A percentile compares a stretch with the other conserved stretches of the same genome.
Conservation (phyloP, 768 basidiomycete species). For the Pleurotus tuoliensis region DNA sequence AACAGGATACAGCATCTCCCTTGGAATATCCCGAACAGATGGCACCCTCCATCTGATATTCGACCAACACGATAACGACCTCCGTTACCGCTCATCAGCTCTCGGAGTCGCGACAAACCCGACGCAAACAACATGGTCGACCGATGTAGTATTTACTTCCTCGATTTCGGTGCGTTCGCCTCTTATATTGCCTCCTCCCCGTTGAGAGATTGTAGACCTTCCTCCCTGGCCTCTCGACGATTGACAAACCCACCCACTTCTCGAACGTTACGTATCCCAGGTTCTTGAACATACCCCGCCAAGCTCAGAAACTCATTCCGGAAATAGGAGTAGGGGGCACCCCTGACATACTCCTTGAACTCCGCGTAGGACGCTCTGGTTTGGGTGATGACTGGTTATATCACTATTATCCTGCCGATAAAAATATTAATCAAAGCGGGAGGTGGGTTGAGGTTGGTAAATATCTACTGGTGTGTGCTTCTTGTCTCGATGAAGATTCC, state of each 20-base stretch:
- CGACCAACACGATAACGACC: conserved; percentile 33
- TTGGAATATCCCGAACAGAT: conserved; percentile 32
- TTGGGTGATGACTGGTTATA: conserved; percentile 36
- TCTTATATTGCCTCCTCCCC: not conserved
- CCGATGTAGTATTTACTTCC: too few species aligned
- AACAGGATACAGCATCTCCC: conserved; percentile 23
- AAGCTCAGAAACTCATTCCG: not conserved
- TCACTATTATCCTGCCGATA: conserved; percentile 25
- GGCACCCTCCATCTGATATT: conserved; percentile 31
- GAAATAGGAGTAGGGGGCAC: not conserved
- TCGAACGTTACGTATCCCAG: conserved; percentile 33
- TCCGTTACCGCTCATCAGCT: conserved; percentile 27
- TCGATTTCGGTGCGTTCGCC: not conserved
- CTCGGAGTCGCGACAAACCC: conserved; percentile 27
- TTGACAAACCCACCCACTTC: conserved; percentile 26
- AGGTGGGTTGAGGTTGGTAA: conserved; percentile 20
- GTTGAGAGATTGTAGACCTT: conserved; percentile 17
- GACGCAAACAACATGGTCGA: too few species aligned
- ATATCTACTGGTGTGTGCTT: conserved; percentile 32
- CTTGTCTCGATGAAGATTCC: too few species aligned
- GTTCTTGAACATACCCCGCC: conserved; percentile 18
- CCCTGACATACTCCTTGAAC: conserved; percentile 28
- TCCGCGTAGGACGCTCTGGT: conserved; percentile 30
- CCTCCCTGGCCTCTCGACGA: conserved; percentile 27
- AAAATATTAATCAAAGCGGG: conserved; percentile 10